Conservation (phyloP, 2,329 filamentous ascomycete genomes). For the Albifimbria verrucaria region DNA sequence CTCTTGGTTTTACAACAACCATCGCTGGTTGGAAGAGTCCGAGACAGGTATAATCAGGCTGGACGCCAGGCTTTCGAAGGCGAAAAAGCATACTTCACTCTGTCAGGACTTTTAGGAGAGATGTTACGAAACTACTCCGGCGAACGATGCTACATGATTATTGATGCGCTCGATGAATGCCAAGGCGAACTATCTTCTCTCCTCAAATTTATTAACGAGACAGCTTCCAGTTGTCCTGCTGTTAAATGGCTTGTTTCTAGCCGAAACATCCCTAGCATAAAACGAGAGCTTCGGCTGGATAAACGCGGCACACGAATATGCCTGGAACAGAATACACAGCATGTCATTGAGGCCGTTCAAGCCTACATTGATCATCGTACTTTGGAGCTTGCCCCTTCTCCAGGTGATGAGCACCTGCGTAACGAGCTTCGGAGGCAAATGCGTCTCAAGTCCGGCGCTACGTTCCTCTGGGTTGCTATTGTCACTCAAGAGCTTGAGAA, state of each 20-base stretch:
- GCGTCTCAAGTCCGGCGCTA: neutral
- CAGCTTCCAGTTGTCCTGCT: neutral
- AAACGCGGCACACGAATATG: neutral
- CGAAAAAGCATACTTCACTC: neutral
- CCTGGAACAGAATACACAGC: neutral
- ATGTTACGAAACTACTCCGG: neutral
- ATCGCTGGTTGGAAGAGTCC: neutral
- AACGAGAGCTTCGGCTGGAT: neutral
- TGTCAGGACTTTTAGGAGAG: neutral
- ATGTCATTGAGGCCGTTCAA: neutral
- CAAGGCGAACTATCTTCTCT: neutral
- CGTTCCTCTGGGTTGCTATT: neutral
- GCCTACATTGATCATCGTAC: neutral
- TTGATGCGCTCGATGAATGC: constrained; percentile 2
- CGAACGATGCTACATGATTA: neutral
- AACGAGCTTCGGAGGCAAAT: neutral
- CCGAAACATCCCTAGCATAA: neutral
- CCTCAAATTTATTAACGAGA: neutral
- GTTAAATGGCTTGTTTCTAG: neutral
- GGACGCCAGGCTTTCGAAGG: neutral
- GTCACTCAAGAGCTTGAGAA: neutral
- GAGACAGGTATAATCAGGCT: neutral
- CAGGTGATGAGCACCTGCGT: neutral
- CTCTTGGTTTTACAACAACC: neutral
- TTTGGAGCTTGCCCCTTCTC: neutral